Evolutionary conservation across 768 basidiomycete genomes (phyloP).

Genomic region (Suillus hirtellus): DNA sequence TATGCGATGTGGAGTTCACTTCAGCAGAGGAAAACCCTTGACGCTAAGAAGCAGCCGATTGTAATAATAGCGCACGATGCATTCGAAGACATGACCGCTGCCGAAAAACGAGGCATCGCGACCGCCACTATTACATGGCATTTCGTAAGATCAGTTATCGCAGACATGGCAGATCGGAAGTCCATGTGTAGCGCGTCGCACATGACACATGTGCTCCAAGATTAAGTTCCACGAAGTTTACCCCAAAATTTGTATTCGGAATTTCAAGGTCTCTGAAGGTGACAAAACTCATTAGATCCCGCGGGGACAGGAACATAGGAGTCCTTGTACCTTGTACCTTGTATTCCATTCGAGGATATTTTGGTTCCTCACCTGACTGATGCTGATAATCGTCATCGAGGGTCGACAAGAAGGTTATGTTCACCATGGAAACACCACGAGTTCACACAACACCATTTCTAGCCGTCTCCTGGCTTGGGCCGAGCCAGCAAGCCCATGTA

Average conservation of each 20-base stretch:
- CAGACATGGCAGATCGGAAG: constrained; percentile 1
- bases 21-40: neutral
- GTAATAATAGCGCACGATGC: neutral
- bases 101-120: neutral
- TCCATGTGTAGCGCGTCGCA: neutral
- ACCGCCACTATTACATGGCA: constrained; percentile 9
- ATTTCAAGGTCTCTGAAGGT: neutral
- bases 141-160: constrained; percentile 6
- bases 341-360: neutral
- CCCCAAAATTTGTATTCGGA: neutral
- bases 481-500: neutral
- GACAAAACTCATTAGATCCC: neutral
- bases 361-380: neutral
- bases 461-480: neutral
- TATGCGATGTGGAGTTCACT: neutral
- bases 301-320: constrained; percentile 1
- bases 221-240: neutral
- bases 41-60: neutral
- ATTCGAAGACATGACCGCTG: neutral
- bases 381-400: neutral
- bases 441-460: neutral
- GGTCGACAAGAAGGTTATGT: neutral
- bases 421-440: constrained; percentile 1
- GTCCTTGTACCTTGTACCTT: constrained; percentile 4
- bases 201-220: neutral